Percentiles rank a stretch among this genome's conserved stretches.
phyloP scores from a whole-genome alignment of 1,139 yeast species.

The Yamadazyma mexicana region DNA sequence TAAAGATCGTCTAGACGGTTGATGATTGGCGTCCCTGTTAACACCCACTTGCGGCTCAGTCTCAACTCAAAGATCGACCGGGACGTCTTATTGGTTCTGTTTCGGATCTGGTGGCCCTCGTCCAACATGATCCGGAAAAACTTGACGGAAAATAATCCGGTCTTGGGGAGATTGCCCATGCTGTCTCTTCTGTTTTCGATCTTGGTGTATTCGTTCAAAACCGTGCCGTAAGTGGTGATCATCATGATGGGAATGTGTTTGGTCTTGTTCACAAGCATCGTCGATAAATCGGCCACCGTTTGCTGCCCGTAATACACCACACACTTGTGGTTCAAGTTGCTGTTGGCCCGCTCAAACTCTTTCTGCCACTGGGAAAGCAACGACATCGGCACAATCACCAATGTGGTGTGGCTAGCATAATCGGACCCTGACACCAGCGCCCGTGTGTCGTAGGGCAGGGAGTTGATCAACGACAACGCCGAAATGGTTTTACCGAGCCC shows the following conservation, averaged over 20 bases:
- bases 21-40: conserved; percentile 94
- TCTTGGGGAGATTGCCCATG: conserved; percentile 31
- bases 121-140: conserved; percentile 82
- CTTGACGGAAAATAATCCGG: conserved; percentile 69
- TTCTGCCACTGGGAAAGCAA: conserved; percentile 87
- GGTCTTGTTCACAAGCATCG: conserved; percentile 36
- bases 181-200: conserved; percentile 30
- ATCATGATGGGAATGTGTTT: conserved; percentile 64
- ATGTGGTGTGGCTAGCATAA: conserved; percentile 72
- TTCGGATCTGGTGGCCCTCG: conserved; percentile 90
- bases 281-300: conserved; percentile 46
- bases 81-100: conserved; percentile 77
- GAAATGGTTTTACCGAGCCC: conserved; percentile 94
- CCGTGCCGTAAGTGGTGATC: conserved; percentile 86
- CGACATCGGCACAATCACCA: conserved; percentile 90
- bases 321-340: conserved; percentile 42
- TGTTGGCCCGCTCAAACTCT: conserved; percentile 67
- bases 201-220: conserved; percentile 68
- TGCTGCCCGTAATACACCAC: conserved; percentile 76
- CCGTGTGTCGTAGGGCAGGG: conserved; percentile 53
- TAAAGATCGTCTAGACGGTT: conserved; percentile 85
- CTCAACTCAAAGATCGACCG: conserved; percentile 69
- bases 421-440: conserved; percentile 9
- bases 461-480: conserved; percentile 68
- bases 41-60: conserved; percentile 75